A percentile compares a stretch with the other conserved stretches of the same genome.
phyloP scores from a whole-genome alignment of 2,329 filamentous ascomycete species.

The Zymoseptoria passerinii region DNA sequence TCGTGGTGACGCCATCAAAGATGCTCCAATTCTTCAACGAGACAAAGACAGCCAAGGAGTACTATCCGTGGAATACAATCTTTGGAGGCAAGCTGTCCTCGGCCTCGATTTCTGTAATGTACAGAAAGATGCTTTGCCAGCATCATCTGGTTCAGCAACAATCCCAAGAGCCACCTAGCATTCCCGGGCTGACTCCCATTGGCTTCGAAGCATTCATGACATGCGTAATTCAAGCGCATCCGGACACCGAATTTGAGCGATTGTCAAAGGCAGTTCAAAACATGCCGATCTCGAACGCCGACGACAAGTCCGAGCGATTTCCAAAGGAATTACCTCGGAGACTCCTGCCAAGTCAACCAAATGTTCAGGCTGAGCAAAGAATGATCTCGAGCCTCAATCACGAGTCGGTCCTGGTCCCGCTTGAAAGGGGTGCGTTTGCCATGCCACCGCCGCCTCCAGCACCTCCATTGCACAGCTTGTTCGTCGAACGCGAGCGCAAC shows the following conservation, averaged over 20 bases:
- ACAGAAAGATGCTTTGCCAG: slow-evolving; percentile 40
- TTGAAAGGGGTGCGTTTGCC: slow-evolving; percentile 30
- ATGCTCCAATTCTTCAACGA: slow-evolving; percentile 65
- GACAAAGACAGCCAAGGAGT: slow-evolving; percentile 56
- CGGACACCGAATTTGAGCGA: slow-evolving; percentile 64
- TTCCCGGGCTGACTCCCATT: slow-evolving; percentile 40
- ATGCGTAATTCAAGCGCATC: slow-evolving; percentile 64
- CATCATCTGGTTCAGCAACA: slow-evolving; percentile 39
- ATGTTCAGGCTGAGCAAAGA: slow-evolving; percentile 50
- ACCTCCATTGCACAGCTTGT: slow-evolving; percentile 19
- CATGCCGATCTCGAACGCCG: slow-evolving; percentile 61
- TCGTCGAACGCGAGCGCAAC: slow-evolving; percentile 34
- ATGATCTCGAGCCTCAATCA: slow-evolving; percentile 43
- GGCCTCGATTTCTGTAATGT: slow-evolving; percentile 37
- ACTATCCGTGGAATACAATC: slow-evolving; percentile 53
- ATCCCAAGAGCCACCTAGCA: slow-evolving; percentile 33
- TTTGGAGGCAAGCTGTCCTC: slow-evolving; percentile 38
- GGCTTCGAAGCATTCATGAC: slow-evolving; percentile 57
- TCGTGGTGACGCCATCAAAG: slow-evolving; percentile 69
- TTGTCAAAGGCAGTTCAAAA: slow-evolving; percentile 59
- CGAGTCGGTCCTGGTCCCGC: slow-evolving; percentile 37
- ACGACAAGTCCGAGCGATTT: slow-evolving; percentile 60
- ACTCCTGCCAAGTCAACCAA: slow-evolving; percentile 56
- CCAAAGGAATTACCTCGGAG: slow-evolving; percentile 70
- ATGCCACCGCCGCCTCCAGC: slow-evolving; percentile 30